These are phyloP conservation scores for Eucalyptus tenuipes DNA, from an alignment of 345 rosid species.

Conservation along the genomic window DNA sequence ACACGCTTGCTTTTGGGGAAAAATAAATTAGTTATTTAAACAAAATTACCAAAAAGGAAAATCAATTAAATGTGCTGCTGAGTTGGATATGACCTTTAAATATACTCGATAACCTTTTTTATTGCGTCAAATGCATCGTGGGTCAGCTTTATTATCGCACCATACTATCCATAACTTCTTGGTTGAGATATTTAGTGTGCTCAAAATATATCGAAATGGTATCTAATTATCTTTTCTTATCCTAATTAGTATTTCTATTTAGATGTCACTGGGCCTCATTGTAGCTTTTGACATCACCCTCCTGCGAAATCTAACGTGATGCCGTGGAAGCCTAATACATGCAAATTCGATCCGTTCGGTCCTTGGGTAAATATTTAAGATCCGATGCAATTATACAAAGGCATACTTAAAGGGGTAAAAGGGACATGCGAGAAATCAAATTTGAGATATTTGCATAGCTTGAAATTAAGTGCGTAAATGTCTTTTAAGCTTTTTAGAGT, in stretches of 20 bases:
- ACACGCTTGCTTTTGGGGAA: background rate
- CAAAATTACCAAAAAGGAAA: background rate
- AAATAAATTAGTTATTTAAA: background rate
- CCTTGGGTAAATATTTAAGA: background rate
- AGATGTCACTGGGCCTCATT: background rate
- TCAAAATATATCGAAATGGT: background rate
- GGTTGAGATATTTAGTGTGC: background rate
- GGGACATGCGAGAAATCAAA: background rate
- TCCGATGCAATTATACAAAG: too few relatives aligned
- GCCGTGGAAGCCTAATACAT: background rate
- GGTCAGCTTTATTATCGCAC: background rate
- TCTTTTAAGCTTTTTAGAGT: background rate
- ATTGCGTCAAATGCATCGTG: background rate
- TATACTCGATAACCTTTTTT: background rate
- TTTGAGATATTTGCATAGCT: background rate
- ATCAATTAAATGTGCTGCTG: background rate
- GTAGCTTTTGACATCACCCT: background rate
- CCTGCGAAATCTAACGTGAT: background rate
- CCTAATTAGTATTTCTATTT: background rate
- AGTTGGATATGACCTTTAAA: background rate
- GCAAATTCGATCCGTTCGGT: background rate
- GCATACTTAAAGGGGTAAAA: background rate
- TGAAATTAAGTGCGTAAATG: background rate
- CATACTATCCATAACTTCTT: background rate
- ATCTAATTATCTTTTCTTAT: too few relatives aligned